Conservation (phyloP, 306 rosid genomes). For the Neltuma alba region DNA sequence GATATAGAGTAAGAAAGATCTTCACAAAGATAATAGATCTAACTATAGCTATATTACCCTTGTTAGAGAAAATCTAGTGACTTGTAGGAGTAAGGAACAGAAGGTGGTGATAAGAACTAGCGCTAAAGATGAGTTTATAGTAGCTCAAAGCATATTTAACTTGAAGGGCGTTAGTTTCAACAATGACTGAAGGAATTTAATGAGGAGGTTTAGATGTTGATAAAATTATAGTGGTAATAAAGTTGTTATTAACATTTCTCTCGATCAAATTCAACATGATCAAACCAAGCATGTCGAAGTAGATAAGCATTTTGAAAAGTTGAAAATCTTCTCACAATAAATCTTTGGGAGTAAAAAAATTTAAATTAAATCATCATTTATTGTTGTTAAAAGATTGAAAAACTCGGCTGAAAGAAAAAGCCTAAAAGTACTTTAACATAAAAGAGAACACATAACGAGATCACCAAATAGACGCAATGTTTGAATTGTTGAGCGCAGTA, state of each 20-base stretch:
- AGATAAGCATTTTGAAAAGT: not conserved
- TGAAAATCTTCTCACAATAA: too few relatives aligned
- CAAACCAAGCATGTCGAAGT: not conserved
- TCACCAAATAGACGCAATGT: not conserved
- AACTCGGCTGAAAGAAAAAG: not conserved
- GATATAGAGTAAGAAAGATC: not conserved
- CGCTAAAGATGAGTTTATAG: not conserved
- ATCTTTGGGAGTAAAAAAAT: too few relatives aligned
- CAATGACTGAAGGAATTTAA: too few relatives aligned
- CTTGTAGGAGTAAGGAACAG: not conserved
- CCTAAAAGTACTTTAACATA: not conserved
- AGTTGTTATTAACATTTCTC: not conserved
- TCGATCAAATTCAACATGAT: not conserved
- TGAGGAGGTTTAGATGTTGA: too few relatives aligned
- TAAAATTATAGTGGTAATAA: not conserved
- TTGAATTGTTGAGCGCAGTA: not conserved
- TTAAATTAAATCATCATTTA: too few relatives aligned
- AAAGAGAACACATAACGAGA: not conserved
- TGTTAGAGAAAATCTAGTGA: not conserved
- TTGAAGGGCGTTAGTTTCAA: too few relatives aligned
- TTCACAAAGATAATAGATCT: not conserved
- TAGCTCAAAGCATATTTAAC: not conserved
- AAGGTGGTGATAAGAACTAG: not conserved
- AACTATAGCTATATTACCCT: not conserved
- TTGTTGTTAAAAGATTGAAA: not conserved